Evolutionary conservation across 2,329 filamentous ascomycete genomes (phyloP), one percentile per base, ranked within the genome.

Genomic region (Diaporthe velutina): DNA sequence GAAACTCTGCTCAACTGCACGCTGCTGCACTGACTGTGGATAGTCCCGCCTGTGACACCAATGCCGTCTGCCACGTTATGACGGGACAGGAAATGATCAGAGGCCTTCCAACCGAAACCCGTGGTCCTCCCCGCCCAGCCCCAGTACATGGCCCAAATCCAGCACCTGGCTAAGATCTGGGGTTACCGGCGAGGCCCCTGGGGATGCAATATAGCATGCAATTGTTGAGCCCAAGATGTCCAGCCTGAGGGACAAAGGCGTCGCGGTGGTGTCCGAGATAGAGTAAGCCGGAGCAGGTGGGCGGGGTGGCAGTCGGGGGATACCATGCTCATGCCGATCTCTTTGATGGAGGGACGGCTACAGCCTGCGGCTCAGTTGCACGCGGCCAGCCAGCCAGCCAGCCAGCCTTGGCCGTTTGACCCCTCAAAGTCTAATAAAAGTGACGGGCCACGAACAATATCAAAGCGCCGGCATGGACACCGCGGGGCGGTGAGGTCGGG

Each of bases 41-140:
- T 40, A 54, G n/a, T 64, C 45, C 58, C 33, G 60, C 60, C 60
- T n/a, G 60, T 66, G 60, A 61, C 48, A 71, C 45, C 54, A 60
- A 25, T 25, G 38, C 48, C 28, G n/a, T 74, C 57, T 40, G 25
- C 35, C 64, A 54, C 72, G 57, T 61, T 48, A 45, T 35, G 55
- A 72, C 73, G 52, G 48, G 73, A 72, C 7, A 30, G 70, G 73
- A 61, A 67, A 67, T 72, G 68, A 74, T 72, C 68, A 58, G 68
- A 74, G 58, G 55, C 8, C 28, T 42, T 38, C 45, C 35, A 28
- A 40, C 30, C n/a, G 25, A 58, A 30, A 30, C 33, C n/a, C 57
- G n/a, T 64, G 54, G 35, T 64, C 17, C 55, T 60, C 54, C 60
- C 33, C 73, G 54, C 58, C 60, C 61, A 58, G 55, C 33, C 55